These are phyloP conservation scores for Apiospora rasikravindrae DNA, from an alignment of 2,329 filamentous ascomycete species.

Conservation along the genomic window DNA sequence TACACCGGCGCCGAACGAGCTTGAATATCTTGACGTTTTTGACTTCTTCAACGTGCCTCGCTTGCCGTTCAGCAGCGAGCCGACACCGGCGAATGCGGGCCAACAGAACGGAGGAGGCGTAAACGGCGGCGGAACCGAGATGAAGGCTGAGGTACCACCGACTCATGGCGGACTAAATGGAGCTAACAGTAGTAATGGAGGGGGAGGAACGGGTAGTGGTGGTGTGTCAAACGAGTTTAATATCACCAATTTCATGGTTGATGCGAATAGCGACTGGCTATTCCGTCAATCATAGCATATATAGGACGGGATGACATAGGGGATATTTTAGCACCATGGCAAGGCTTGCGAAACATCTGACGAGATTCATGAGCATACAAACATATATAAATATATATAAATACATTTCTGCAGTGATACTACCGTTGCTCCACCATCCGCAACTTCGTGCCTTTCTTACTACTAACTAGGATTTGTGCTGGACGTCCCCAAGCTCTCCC, in stretches of 20 bases:
- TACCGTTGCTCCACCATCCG: no score
- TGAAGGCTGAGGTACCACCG: background rate
- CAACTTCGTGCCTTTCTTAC: no score
- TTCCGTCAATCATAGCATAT: slow-evolving; percentile 41
- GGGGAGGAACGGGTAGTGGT: slow-evolving; percentile 27
- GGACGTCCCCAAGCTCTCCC: slow-evolving; percentile 34
- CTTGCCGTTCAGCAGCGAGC: slow-evolving; percentile 57
- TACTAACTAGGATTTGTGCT: slow-evolving; percentile 33
- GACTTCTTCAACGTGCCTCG: slow-evolving; percentile 93
- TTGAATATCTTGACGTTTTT: slow-evolving; percentile 92
- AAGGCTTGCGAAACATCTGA: background rate
- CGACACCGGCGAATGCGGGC: slow-evolving; percentile 26
- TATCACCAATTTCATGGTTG: slow-evolving; percentile 79
- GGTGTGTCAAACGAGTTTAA: slow-evolving; percentile 67
- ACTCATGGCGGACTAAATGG: slow-evolving; percentile 23
- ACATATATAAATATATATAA: background rate
- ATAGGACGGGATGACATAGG: background rate
- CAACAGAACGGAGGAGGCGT: slow-evolving; percentile 21
- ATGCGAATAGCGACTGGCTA: slow-evolving; percentile 77
- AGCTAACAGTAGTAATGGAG: slow-evolving; percentile 29
- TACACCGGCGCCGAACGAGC: slow-evolving; percentile 78
- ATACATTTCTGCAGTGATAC: background rate
- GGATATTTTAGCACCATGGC: background rate
- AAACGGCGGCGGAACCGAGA: background rate
- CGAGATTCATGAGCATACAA: background rate